Conservation (phyloP, 441 rosid species). For the Erysimum cheiri region DNA sequence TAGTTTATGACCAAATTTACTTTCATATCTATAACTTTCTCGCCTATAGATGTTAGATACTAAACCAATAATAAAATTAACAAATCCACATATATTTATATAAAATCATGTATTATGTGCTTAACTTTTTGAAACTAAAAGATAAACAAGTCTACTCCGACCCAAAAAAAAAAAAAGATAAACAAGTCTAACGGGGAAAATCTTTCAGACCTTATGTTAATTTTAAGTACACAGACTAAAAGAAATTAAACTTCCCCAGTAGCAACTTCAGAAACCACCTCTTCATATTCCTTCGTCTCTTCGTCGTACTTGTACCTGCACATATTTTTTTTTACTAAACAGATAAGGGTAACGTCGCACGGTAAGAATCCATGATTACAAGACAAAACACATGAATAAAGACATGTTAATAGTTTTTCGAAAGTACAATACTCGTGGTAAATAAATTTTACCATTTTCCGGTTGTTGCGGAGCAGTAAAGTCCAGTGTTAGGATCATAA, state of each 20-base stretch:
- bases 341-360: neutral
- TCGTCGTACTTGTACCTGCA: constrained; percentile 44
- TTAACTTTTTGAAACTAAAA: constrained; percentile 4
- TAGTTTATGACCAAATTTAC: neutral
- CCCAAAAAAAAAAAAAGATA: too few relatives aligned
- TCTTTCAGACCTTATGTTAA: neutral
- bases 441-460: constrained; percentile 73
- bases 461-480: constrained; percentile 82
- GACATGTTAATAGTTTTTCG: neutral
- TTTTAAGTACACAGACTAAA: constrained; percentile 11
- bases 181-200: constrained; percentile 13
- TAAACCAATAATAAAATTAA: neutral
- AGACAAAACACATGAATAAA: constrained; percentile 15
- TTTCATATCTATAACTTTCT: neutral
- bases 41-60: neutral
- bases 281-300: constrained; percentile 40
- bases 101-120: constrained; percentile 21
- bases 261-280: constrained; percentile 37
- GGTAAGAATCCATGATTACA: neutral
- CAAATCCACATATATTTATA: constrained; percentile 8
- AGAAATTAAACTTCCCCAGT: constrained; percentile 26
- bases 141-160: too few relatives aligned
- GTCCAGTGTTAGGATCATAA: constrained; percentile 80
- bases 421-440: neutral
- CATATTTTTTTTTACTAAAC: neutral